Percentiles rank a stretch among this genome's conserved stretches.
phyloP scores from a whole-genome alignment of 345 rosid species.

The Theobroma cacao region DNA sequence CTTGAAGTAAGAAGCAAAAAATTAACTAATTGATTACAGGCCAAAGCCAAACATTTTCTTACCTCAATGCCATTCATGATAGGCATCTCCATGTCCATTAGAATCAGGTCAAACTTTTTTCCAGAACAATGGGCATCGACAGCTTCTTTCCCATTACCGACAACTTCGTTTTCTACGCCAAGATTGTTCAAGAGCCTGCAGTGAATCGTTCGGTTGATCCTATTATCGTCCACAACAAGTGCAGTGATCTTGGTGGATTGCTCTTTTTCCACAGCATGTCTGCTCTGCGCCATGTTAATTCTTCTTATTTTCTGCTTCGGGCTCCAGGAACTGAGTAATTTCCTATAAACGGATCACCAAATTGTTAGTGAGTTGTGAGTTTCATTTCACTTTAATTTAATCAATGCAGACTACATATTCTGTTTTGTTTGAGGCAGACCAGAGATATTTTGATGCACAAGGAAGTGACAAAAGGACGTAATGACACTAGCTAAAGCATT shows the following conservation, averaged over 20 bases:
- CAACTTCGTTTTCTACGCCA: slow-evolving; percentile 50
- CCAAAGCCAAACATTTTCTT: neutral
- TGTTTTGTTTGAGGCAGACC: neutral
- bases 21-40: neutral
- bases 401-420: too few relatives aligned
- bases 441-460: neutral
- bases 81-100: slow-evolving; percentile 96
- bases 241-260: slow-evolving; percentile 32
- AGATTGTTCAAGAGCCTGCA: slow-evolving; percentile 45
- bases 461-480: neutral
- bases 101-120: slow-evolving; percentile 59
- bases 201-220: slow-evolving; percentile 48
- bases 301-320: too few relatives aligned
- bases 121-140: slow-evolving; percentile 61
- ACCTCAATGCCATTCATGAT: slow-evolving; percentile 85
- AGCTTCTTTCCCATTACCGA: slow-evolving; percentile 67
- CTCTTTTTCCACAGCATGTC: neutral
- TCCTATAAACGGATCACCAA: neutral
- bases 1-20: neutral
- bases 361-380: neutral
- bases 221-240: slow-evolving; percentile 65
- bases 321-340: neutral
- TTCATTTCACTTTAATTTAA: too few relatives aligned
- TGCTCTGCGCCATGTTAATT: neutral
- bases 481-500: neutral